Evolutionary conservation across 73 alveolate genomes (phyloP), one percentile per base, ranked within the genome.

Genomic region (Paramecium primaurelia): DNA sequence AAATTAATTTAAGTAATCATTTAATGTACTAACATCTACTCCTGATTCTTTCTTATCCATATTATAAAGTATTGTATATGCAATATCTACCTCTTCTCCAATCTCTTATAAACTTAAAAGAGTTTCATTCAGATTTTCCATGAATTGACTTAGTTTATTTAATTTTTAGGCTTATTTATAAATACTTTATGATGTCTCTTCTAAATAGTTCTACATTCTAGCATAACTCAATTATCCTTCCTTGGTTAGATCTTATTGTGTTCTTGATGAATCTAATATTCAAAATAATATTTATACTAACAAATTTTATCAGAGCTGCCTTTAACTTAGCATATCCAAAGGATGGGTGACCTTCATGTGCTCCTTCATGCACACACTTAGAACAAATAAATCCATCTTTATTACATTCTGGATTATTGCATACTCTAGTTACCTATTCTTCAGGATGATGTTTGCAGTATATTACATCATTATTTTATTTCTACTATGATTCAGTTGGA

Each of bases 151-250:
- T 6, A 80, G 28, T 80, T 80, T 80, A 25, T 28, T 49, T 11
- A 80, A 36, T 16, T 80, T 80, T 16, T 42, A 26, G 49, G 91
- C 47, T 80, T 80, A 49, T 47, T 80, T 80, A 30, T 80, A 80
- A 14, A 80, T 80, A 42, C 77, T 45, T n/a, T 80, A 80, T 0
- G 91, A 80, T 0, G 91, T 80, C 32, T 80, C 91, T 36, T 80
- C 91, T 25, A 80, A 80, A 36, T 45, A 80, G 32, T 80, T 80
- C 58, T 80, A 20, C 91, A 80, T 80, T 80, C 91, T 80, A 14
- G 91, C 91, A 80, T 80, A 80, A 49, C 91, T 80, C 16, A 80
- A 80, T 45, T 80, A 47, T 47, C 91, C 91, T 80, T 80, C 91
- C 26, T 80, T 73, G 9, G 71, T 80, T 47, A 80, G 49, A 80